Percentiles rank a stretch among this genome's conserved stretches.
phyloP scores from a whole-genome alignment of 2,329 filamentous ascomycete species.

The Periconia sp. region DNA sequence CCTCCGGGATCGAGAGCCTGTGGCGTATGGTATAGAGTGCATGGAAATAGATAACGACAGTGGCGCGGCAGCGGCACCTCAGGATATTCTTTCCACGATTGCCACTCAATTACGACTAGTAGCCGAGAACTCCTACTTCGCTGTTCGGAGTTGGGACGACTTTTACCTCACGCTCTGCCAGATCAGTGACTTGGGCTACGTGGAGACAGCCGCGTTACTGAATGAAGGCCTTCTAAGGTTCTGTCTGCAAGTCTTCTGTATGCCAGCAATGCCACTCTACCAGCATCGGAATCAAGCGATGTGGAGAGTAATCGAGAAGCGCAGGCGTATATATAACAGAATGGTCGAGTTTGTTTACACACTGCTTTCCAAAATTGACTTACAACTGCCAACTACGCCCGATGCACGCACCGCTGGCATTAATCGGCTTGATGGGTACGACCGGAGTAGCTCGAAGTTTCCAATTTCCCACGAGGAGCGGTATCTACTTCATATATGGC shows the following conservation, averaged over 20 bases:
- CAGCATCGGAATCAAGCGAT: constrained; percentile 21
- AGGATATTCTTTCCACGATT: constrained; percentile 22
- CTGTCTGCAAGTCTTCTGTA: constrained; percentile 31
- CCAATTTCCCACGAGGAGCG: constrained; percentile 29
- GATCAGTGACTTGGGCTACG: constrained; percentile 28
- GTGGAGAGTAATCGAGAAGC: constrained; percentile 34
- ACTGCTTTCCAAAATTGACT: constrained; percentile 31
- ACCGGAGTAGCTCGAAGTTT: constrained; percentile 27
- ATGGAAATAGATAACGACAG: constrained; percentile 34
- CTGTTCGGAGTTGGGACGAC: constrained; percentile 39
- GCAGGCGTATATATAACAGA: constrained; percentile 31
- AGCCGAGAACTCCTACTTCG: constrained; percentile 23
- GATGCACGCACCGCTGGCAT: background rate
- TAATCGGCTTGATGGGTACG: constrained; percentile 23
- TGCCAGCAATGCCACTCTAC: constrained; percentile 24
- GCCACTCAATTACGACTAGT: constrained; percentile 19
- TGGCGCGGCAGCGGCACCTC: constrained; percentile 13
- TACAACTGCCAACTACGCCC: constrained; percentile 14
- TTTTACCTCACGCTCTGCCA: constrained; percentile 35
- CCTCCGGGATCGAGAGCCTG: constrained; percentile 36
- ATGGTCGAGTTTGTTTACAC: constrained; percentile 32
- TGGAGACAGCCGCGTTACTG: constrained; percentile 31
- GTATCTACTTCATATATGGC: constrained; percentile 25
- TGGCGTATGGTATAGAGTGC: constrained; percentile 26
- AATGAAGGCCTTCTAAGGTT: constrained; percentile 29